A percentile compares a stretch with the other conserved stretches of the same genome.
Evolutionary conservation across 768 basidiomycete genomes (phyloP).

Genomic region (Filobasidium floriforme): DNA sequence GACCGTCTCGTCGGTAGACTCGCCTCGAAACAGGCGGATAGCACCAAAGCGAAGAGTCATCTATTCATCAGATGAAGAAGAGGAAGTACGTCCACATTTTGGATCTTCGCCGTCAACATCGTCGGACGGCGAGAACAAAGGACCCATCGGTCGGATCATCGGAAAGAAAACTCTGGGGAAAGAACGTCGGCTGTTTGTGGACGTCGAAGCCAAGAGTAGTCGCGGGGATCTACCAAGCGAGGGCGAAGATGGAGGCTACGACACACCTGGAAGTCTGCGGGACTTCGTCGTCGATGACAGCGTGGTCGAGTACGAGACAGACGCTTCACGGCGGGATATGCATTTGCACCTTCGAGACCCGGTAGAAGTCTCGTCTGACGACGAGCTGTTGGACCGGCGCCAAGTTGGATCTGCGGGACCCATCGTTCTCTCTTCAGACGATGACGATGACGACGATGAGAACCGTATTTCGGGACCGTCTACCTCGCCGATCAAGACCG

Average conservation of each 20-base stretch:
- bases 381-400: conserved; percentile 2
- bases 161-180: background rate
- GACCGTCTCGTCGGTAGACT: background rate
- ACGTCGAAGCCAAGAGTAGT: background rate
- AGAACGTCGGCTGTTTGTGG: background rate
- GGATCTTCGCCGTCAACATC: background rate
- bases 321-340: conserved; percentile 11
- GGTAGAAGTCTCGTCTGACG: conserved; percentile 1
- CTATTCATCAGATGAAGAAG: background rate
- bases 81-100: background rate
- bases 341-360: conserved; percentile 10
- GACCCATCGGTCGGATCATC: background rate
- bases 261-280: conserved; percentile 12
- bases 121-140: background rate
- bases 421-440: conserved; percentile 17
- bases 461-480: conserved; percentile 20
- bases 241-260: background rate
- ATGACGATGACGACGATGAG: conserved; percentile 7
- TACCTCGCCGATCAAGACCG: conserved; percentile 5
- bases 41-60: background rate
- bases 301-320: conserved; percentile 21
- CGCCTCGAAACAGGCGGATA: background rate
- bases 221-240: conserved; percentile 5
- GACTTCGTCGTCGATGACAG: conserved; percentile 42
- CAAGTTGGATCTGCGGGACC: conserved; percentile 26